Evolutionary conservation across 1,139 yeast genomes (phyloP), one percentile per base, ranked within the genome.

Genomic region (Taphrina betulina): DNA sequence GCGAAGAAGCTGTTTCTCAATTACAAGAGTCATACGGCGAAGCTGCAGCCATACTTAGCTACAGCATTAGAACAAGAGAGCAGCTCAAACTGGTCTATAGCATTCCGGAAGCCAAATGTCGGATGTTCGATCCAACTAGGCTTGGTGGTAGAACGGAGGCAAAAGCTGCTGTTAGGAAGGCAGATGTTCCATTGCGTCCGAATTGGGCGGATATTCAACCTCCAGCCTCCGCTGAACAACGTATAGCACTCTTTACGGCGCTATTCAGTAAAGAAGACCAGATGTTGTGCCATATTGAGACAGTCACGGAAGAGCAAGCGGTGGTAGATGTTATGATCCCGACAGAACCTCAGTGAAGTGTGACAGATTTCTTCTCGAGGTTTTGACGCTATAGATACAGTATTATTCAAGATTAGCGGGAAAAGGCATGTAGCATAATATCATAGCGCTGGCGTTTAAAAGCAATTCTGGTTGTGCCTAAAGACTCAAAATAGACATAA

Each of bases 81-180:
- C 48, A 45, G 20, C 45, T 57, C 23, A 57, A 56, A 20, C 35
- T 33, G 14, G 41, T 41, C 3, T 57, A 57, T 26, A 45, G 29
- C 35, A 19, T 57, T 24, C 35, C 59, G 4, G 59, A 57, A 19
- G 48, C 40, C 31, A 57, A 57, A 16, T 57, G 59, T n/a, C 58
- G 42, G 7, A 33, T 54, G 7, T 57, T 57, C 41, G 42, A 57
- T 12, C 53, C 58, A 5, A 36, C 42, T 8, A 44, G 50, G 16
- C 20, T 45, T 7, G 58, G 58, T n/a, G 45, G 26, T n/a, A 23
- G 34, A n/a, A 17, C 50, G 20, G 58, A 57, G 17, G 31, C 29
- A 7, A 53, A 54, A 26, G 33, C 57, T 17, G 43, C 53, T 7
- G 48, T 37, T 23, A 42, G 41, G 24, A 36, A 35, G 29, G 45